Evolutionary conservation across 129 eudicot species (phyloP).

Genomic region (Cynara cardunculus): DNA sequence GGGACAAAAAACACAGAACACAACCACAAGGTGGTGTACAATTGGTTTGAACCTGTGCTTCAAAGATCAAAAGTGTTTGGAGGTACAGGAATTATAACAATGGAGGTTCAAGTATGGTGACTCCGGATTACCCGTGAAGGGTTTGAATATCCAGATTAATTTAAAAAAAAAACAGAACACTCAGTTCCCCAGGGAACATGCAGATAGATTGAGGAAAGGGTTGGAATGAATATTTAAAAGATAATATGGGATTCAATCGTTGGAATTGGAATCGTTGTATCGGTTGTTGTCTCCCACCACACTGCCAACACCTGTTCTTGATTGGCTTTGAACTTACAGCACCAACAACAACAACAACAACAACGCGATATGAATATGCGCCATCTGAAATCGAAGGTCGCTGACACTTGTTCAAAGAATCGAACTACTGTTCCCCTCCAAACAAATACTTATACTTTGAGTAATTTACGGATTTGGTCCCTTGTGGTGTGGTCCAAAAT

Average conservation of each 20-base stretch:
- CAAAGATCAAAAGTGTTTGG: too few species aligned
- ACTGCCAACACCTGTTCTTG: background rate
- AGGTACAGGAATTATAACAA: too few species aligned
- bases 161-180: too few species aligned
- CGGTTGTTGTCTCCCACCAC: background rate
- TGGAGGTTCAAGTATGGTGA: too few species aligned
- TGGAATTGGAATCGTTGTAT: background rate
- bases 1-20: background rate
- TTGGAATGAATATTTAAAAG: background rate
- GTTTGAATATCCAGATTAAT: too few species aligned
- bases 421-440: background rate
- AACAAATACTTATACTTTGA: too few species aligned
- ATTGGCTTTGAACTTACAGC: background rate
- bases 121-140: too few species aligned
- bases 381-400: background rate
- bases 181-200: background rate
- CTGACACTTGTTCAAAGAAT: background rate
- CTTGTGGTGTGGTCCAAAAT: too few species aligned
- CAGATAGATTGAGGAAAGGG: background rate
- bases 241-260: background rate
- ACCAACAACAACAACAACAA: too few species aligned
- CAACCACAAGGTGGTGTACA: too few species aligned
- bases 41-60: too few species aligned
- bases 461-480: too few species aligned
- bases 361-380: background rate